Base-by-base conservation (phyloP, 768 basidiomycete genomes). In the Rhodotorula diobovata region DNA sequence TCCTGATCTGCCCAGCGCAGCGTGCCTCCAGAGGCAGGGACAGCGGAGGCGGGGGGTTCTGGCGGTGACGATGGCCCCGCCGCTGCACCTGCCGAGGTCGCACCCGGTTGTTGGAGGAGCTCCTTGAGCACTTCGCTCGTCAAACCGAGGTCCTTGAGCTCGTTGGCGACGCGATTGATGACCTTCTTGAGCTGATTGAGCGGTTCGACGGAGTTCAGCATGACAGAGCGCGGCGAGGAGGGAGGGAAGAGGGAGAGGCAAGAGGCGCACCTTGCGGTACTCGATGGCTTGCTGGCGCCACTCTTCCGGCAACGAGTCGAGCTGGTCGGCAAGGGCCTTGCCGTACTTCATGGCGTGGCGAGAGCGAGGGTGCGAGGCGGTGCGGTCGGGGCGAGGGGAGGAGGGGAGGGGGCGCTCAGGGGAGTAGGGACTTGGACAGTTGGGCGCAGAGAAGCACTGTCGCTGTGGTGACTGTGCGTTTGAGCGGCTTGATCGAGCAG, bases 141-240 rank as follows among this genome's bases (percentile, higher is more conserved):
- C n/a, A 86, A 79, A 0, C 90, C 93, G 34, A 92, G 82, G 4
- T 85, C 84, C 8, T 85, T 83, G 28, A 97, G 86, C 80, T 97
- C 93, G 18, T 82, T 80, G 1, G 90, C 90, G 48, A 93, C 86
- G 77, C 88, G 85, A 72, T 90, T 90, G 75, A 97, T 93, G 41
- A 94, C 82, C 76, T 90, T 92, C 82, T 97, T 96, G 66, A 97
- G 87, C 90, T 95, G 76, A 53, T 18, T 30, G 73, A 18, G 28
- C 28, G n/a, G 28, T 14, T 10, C 6, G 34, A 7, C 9, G 32
- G 32, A 21, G 50, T 12, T 51, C 9, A 51, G 50, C 50, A 43
- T 50, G 7, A 32, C 25, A 9, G n/a, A 3, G 55, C 66, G 35
- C 28, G 37, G 60, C 32, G 34, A 30, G 50, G 55, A 30, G 50